phyloP scores from a whole-genome alignment of 1,284 basidiomycete genomes.

The Anthracocystis setariae region DNA sequence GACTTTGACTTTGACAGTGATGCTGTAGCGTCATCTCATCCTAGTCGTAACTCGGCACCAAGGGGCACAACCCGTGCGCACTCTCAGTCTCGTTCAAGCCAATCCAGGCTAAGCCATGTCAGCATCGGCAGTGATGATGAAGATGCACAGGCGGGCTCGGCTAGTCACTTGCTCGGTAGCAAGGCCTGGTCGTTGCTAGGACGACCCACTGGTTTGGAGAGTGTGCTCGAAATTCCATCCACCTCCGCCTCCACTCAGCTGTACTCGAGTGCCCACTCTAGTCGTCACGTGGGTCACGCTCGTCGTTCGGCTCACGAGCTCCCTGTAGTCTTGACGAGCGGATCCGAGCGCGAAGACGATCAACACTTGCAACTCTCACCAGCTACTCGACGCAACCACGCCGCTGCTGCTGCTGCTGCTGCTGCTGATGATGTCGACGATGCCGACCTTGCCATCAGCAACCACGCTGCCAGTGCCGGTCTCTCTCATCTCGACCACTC shows the following conservation, averaged over 20 bases:
- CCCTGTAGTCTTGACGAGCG: slow-evolving; percentile 34
- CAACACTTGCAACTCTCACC: background rate
- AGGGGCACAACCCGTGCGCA: slow-evolving; percentile 8
- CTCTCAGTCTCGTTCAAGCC: slow-evolving; percentile 16
- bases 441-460: slow-evolving; percentile 38
- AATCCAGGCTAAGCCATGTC: slow-evolving; percentile 28
- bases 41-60: slow-evolving; percentile 28
- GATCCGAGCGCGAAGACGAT: slow-evolving; percentile 26
- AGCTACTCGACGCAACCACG: slow-evolving; percentile 2
- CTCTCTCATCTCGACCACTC: slow-evolving; percentile 25
- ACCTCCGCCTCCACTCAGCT: slow-evolving; percentile 32
- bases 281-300: slow-evolving; percentile 14
- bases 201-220: slow-evolving; percentile 21
- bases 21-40: slow-evolving; percentile 35
- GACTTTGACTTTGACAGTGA: slow-evolving; percentile 50
- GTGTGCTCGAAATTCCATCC: slow-evolving; percentile 21
- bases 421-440: slow-evolving; percentile 13
- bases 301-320: slow-evolving; percentile 13
- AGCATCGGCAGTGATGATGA: slow-evolving; percentile 34
- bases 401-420: slow-evolving; percentile 1
- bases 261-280: slow-evolving; percentile 36
- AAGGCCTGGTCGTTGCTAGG: slow-evolving; percentile 39
- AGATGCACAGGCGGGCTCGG: slow-evolving; percentile 9
- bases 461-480: slow-evolving; percentile 46
- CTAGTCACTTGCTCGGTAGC: slow-evolving; percentile 32